Evolutionary conservation across 352 stramenopile species (phyloP), one percentile per base, ranked within the genome.

Genomic region (Phytophthora chlamydospora): DNA sequence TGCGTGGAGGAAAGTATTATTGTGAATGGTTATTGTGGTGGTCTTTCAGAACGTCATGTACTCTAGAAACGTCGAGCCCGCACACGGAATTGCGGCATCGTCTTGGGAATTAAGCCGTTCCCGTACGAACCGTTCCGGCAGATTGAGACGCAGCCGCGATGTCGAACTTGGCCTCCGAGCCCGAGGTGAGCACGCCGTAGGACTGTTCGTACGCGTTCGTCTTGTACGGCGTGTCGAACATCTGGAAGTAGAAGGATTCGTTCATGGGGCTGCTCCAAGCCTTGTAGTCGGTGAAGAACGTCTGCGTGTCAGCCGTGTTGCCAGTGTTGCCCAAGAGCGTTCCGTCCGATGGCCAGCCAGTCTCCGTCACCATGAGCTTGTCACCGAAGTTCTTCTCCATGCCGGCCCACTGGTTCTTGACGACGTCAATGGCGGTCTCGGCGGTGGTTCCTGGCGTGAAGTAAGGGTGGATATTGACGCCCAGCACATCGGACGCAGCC

Each of bases 191-290:
- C 21, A 92, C 42, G 24, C 80, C 83, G 59, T 66, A 92, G 16
- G 64, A 54, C 38, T 76, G 58, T 50, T 92, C 81, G 53, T 66
- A 88, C 1, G 34, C 19, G 10, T 58, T 60, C 3, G 50, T 36
- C 53, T 81, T 80, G 68, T 80, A 70, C 2, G 76, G 75, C 3
- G 76, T 79, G 64, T 91, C 78, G 24, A 88, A 92, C 44, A 84
- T 74, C 54, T 89, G 81, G 66, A 92, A 92, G 75, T 87, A 92
- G 49, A 79, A 89, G 13, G 49, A 61, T 21, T 66, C 53, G 31
- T 69, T 66, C 10, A 85, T 57, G 34, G 68, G 63, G 21, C 56
- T 61, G 43, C 75, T 75, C 80, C 80, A 92, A 8, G 55, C 27
- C 62, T 89, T 71, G 68, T 88, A 88, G 14, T 71, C 58, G 11